Base-by-base conservation (phyloP, 768 basidiomycete species). In the Antrodiella citrinella region DNA sequence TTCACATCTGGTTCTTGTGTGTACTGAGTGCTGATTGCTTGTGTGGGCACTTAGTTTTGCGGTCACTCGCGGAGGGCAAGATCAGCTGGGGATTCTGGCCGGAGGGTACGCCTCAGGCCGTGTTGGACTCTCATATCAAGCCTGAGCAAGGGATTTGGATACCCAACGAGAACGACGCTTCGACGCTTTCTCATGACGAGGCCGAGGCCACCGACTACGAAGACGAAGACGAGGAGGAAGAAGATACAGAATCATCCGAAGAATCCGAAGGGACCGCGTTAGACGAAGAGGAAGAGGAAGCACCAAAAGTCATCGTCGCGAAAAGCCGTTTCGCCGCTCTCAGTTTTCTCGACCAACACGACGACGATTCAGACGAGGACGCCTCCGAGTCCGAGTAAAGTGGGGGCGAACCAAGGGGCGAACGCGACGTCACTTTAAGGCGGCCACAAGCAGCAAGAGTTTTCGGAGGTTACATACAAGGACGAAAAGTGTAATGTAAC, bases 81-180 rank as follows among this genome's bases (percentile, higher is more conserved):
- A 72, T 95, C 42, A 69, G 72, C 19, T 96, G 92, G 92, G 86
- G 79, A 24, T 94, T 93, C 66, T 86, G 84, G 81, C 91, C 91
- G 5, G 82, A 85, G 11, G 75, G 62, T 1, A 61, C 59, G 25
- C 56, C 53, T 20, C 44, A 45, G 51, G 70, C 62, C 3, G 59
- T 65, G 12, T 47, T 62, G 35, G 63, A 64, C 7, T 51, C 52
- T 10, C 51, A 64, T 26, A 59, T 65, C 44, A 59, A 62, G 23
- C 7, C 44, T 7, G 71, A 65, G 9, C 57, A 63, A 38, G 82
- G 86, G 1, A 76, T 86, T 52, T 84, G 82, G 82, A 72, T 85
- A 47, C 69, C 70, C 44, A 64, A 67, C 25, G 58, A 26, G 4
- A 48, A n/a, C 23, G 58, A 54, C 19, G 51, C 30, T 30, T 11